Evolutionary conservation across 495 filamentous ascomycete species (phyloP).

Genomic region (Penicillium taxi): DNA sequence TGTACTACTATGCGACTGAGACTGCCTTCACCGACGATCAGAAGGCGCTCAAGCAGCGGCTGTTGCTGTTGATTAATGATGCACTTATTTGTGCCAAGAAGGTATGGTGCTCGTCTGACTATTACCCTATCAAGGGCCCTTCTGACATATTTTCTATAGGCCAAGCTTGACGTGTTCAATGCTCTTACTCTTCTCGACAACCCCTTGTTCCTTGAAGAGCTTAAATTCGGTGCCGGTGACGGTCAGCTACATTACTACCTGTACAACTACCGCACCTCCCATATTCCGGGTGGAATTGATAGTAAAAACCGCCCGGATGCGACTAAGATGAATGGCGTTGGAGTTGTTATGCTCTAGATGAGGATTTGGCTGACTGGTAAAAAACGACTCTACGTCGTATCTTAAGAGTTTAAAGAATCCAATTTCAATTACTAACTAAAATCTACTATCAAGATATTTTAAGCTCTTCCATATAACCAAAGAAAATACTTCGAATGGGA

Average conservation of each 20-base stretch:
- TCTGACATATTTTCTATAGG: conserved; percentile 26
- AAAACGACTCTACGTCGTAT: too few relatives aligned
- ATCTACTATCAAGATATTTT: too few relatives aligned
- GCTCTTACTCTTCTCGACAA: conserved; percentile 90
- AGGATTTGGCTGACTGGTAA: conserved; percentile 4
- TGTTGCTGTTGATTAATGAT: conserved; percentile 74
- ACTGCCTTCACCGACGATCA: conserved; percentile 55
- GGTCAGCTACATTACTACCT: conserved; percentile 93
- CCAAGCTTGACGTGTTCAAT: conserved; percentile 93
- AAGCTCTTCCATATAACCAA: too few relatives aligned
- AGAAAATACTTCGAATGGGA: conserved; percentile 1
- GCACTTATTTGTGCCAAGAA: conserved; percentile 81
- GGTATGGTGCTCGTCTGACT: conserved; percentile 23
- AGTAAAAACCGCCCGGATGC: conserved; percentile 65
- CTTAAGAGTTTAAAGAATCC: too few relatives aligned
- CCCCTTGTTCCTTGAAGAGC: conserved; percentile 79
- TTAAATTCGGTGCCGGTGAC: conserved; percentile 90
- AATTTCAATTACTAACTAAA: too few relatives aligned
- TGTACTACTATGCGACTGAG: conserved; percentile 94
- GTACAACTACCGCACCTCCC: conserved; percentile 86
- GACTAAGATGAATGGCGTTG: conserved; percentile 72
- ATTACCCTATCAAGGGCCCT: background rate
- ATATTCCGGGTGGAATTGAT: conserved; percentile 76
- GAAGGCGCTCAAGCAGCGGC: conserved; percentile 56
- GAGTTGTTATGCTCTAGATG: conserved; percentile 71